Percentiles rank a stretch among this genome's conserved stretches.
Evolutionary conservation across 495 filamentous ascomycete genomes (phyloP).

Genomic region (Polyplosphaeria fusca): DNA sequence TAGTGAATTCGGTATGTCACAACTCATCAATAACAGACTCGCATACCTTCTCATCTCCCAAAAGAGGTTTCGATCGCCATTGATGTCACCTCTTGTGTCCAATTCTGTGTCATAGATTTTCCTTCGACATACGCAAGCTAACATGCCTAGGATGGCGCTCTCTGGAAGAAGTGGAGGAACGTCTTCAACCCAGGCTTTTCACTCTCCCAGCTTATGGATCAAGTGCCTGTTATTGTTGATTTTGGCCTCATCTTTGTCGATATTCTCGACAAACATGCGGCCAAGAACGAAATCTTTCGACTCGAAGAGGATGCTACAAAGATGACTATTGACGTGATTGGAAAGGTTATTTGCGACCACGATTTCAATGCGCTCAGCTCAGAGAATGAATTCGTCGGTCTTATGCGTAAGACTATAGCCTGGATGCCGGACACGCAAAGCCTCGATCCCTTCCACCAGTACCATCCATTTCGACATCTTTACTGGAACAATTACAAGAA

Average conservation of each 20-base stretch:
- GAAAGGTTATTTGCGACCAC: constrained; percentile 25
- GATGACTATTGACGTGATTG: constrained; percentile 44
- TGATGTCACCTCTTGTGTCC: too few species aligned
- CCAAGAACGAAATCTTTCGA: constrained; percentile 34
- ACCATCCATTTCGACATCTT: constrained; percentile 16
- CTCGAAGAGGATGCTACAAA: constrained; percentile 40
- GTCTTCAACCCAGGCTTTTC: constrained; percentile 45
- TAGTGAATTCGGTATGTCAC: not conserved
- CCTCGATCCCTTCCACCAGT: constrained; percentile 21
- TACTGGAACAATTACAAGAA: constrained; percentile 15
- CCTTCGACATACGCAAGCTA: too few species aligned
- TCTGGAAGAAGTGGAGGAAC: constrained; percentile 39
- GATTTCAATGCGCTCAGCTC: constrained; percentile 13
- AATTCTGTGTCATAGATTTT: too few species aligned
- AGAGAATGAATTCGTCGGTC: constrained; percentile 13
- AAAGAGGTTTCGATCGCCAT: too few species aligned
- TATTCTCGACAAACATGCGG: constrained; percentile 34
- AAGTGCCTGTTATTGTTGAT: constrained; percentile 40
- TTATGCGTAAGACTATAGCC: constrained; percentile 5
- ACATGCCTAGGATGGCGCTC: constrained; percentile 35
- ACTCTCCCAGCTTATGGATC: constrained; percentile 35
- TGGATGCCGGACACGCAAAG: constrained; percentile 27
- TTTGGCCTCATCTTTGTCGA: constrained; percentile 34
- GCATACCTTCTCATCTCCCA: too few species aligned
- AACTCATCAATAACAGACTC: too few species aligned